Base-by-base conservation (phyloP, 768 basidiomycete species). In the Tulasnella sp. region DNA sequence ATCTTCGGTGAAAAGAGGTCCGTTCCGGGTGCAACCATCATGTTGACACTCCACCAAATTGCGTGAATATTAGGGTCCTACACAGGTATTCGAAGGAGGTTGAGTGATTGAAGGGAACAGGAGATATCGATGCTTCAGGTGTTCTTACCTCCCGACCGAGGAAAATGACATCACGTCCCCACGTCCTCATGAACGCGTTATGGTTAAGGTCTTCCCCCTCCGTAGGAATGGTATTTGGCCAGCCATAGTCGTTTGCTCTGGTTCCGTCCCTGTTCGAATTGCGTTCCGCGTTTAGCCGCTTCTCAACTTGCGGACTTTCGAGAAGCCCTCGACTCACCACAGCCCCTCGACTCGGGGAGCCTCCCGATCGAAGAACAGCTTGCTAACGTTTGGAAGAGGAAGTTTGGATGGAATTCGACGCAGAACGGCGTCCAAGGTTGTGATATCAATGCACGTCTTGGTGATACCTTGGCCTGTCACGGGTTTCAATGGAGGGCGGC, bases 1-100 rank as follows among this genome's bases (percentile, higher is more conserved):
- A 69, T 67, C 29, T 12, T 31, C 7, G 74, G 67, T 39, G 74
- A 67, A 39, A 75, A 75, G 22, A 75, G 25, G 29, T 75, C 74
- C 22, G 74, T 69, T 14, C 36, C 67, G 7, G 64, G 67, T 5
- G 74, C 37, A 19, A 75, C 17, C 4, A 64, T 38, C 37, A 64
- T 67, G 34, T 75, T 75, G 29, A 39, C 64, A 31, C 34, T 8
- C 22, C 54, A 69, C 31, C 38, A 67, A 17, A 38, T 25, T 14
- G 34, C n/a, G 34, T 37, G 39, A 34, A 70, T 37, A 25, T 31
- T 40, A 29, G n/a, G 37, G 29, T 75, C 34, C 74, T 75, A 40
- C 6, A 29, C 14, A 17, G 69, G 37, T 45, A 68, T 38, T 45
- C 45, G 8, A 45, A 36, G 36, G n/a, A 37, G 14, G 19, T 6